Conservation (phyloP, 2,329 filamentous ascomycete species). For the Trichoderma oligosporum region DNA sequence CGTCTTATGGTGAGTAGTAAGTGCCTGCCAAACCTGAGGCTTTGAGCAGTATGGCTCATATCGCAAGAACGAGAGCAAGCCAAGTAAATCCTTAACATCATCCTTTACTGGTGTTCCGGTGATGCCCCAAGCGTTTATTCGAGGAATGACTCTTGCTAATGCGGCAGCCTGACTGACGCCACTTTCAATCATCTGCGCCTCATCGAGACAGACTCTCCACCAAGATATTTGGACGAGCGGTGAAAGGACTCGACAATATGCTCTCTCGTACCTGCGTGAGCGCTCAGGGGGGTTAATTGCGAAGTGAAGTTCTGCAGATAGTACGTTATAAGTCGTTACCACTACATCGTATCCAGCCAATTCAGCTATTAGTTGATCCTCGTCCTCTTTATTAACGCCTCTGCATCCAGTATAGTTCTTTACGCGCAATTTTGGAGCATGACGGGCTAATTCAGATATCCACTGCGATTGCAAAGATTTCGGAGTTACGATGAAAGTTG, state of each 20-base stretch:
- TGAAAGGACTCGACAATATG: conserved; percentile 63
- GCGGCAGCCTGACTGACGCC: conserved; percentile 79
- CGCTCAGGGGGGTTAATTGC: conserved; percentile 67
- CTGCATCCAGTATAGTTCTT: conserved; percentile 54
- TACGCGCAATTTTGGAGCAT: conserved; percentile 55
- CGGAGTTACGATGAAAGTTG: conserved; percentile 61
- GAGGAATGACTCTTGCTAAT: conserved; percentile 74
- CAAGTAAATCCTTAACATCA: conserved; percentile 71
- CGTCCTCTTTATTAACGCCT: conserved; percentile 33
- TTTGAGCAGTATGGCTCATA: conserved; percentile 71
- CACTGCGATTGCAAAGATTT: conserved; percentile 57
- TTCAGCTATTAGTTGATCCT: conserved; percentile 40
- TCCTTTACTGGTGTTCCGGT: conserved; percentile 84
- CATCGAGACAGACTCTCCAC: conserved; percentile 80
- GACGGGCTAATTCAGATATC: conserved; percentile 55
- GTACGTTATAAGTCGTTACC: conserved; percentile 63
- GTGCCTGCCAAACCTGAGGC: conserved; percentile 61
- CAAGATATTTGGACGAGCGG: conserved; percentile 77
- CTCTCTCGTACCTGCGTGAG: conserved; percentile 59
- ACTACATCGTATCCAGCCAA: conserved; percentile 56
- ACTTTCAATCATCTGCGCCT: conserved; percentile 90
- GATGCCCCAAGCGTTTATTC: conserved; percentile 86
- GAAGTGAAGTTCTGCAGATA: conserved; percentile 79
- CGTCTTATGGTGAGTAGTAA: conserved; percentile 58
- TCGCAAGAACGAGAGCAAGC: conserved; percentile 74